Evolutionary conservation across 495 filamentous ascomycete genomes (phyloP), one percentile per base, ranked within the genome.

Genomic region (Trichoderma parareesei): DNA sequence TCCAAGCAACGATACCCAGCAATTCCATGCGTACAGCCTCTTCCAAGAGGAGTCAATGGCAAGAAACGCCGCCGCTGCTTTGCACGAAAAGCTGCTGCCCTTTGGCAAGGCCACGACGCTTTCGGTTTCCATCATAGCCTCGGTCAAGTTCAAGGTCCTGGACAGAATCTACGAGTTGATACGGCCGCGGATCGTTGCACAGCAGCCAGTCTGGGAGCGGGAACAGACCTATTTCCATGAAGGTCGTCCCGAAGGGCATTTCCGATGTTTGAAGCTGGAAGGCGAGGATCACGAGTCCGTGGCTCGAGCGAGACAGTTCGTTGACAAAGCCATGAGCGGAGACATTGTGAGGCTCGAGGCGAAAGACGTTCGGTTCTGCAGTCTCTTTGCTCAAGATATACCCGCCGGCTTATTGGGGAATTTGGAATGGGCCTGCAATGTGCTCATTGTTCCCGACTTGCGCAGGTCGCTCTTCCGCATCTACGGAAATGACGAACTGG

Each of bases 361-460:
- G 60, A 16, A 67, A 69, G 38, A 42, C 4, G 61, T 77, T n/a
- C 78, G 76, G 75, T 66, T 66, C 11, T 59, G 70, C 3, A 55
- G 62, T 5, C 66, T 78, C 27, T 44, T 63, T 13, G 70, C 70
- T 4, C 42, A 59, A 3, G 64, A 67, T 27, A 27, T 27, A 8
- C 67, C 44, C 27, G 13, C 64, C 16, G 64, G 53, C 11, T 27
- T 76, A 5, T 70, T 68, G 38, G 42, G 63, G 5, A 8, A 0
- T 27, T 27, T 74, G 20, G 65, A 68, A 38, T 61, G 60, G 42
- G 37, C 57, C 4, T 48, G 67, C 37, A 63, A 70, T 8, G 53
- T 82, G 41, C 67, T 71, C 5, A 71, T 81, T 59, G n/a, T 72
- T 13, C 71, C 72, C 4, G 70, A 77, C 53, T 65, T 66, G 38